Evolutionary conservation across 2,329 filamentous ascomycete species (phyloP).

Genomic region (Trichoderma sp.): DNA sequence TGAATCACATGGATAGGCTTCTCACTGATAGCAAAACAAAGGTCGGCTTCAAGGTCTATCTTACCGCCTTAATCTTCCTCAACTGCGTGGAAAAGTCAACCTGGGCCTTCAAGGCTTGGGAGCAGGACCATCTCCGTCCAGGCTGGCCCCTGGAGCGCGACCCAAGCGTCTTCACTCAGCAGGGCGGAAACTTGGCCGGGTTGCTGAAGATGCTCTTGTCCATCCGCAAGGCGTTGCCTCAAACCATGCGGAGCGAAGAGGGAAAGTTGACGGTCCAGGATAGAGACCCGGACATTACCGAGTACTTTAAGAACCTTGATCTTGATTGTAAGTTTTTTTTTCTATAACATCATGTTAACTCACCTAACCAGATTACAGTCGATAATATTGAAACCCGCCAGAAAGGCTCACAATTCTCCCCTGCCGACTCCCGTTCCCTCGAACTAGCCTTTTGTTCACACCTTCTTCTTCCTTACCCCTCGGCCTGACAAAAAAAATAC

Average conservation of each 20-base stretch:
- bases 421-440: slow-evolving; percentile 51
- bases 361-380: slow-evolving; percentile 29
- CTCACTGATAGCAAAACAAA: slow-evolving; percentile 63
- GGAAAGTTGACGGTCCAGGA: slow-evolving; percentile 53
- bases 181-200: slow-evolving; percentile 60
- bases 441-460: slow-evolving; percentile 54
- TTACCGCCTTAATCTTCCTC: slow-evolving; percentile 62
- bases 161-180: slow-evolving; percentile 58
- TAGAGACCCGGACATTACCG: slow-evolving; percentile 47
- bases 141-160: slow-evolving; percentile 63
- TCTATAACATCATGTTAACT: not conserved
- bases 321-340: slow-evolving; percentile 56
- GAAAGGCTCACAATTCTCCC: slow-evolving; percentile 54
- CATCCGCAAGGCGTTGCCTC: slow-evolving; percentile 62
- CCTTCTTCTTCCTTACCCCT: slow-evolving; percentile 45
- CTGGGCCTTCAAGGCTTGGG: slow-evolving; percentile 69
- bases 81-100: slow-evolving; percentile 69
- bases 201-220: slow-evolving; percentile 62
- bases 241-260: slow-evolving; percentile 49
- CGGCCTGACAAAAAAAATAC: slow-evolving; percentile 12
- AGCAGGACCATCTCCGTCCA: slow-evolving; percentile 60
- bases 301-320: slow-evolving; percentile 59
- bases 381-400: slow-evolving; percentile 47
- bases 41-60: slow-evolving; percentile 62
- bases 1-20: slow-evolving; percentile 62